Base-by-base conservation (phyloP, 2,329 filamentous ascomycete species). In the Epichloe coenophiala region DNA sequence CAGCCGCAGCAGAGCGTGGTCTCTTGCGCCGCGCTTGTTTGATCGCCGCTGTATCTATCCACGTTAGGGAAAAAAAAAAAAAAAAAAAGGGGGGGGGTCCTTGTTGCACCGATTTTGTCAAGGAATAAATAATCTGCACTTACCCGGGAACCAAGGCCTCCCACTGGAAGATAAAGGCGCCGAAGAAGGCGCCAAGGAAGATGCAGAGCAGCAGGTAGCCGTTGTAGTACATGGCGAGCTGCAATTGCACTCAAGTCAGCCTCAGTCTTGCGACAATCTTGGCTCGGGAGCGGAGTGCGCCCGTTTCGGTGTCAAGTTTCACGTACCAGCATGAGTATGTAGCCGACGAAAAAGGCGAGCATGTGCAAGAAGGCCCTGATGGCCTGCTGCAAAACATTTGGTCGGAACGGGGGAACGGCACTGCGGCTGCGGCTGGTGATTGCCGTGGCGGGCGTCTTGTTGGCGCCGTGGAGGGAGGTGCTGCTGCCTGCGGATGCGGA, bases 201-300 rank as follows among this genome's bases (percentile, higher is more conserved):
- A 93, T 88, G 57, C 81, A 87, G 53, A 91, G 83, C 63, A 93
- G 86, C 55, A 93, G 75, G 65, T 88, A 93, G 9, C 82, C 79
- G 57, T 80, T 80, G 67, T 75, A 81, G 63, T 80, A 79, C 74
- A 79, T 78, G 55, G 74, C 74, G n/a, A 69, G 66, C 55, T 61
- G n/a, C n/a, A n/a, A n/a, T n/a, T 51, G 17, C 2, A 9, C 23
- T 19, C 3, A 19, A 11, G 36, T 13, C 36, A 37, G 12, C 5
- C 13, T n/a, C n/a, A 0, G 6, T 2, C 4, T 23, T 23, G 21
- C 21, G 21, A 5, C 7, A 37, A 15, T 12, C 3, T 5, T 6
- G n/a, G n/a, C n/a, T n/a, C n/a, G n/a, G n/a, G n/a, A n/a, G n/a
- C n/a, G n/a, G n/a, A n/a, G n/a, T n/a, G n/a, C n/a, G 21, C 23